phyloP scores from a whole-genome alignment of 768 basidiomycete genomes.

The Leccinum subgranulosum region DNA sequence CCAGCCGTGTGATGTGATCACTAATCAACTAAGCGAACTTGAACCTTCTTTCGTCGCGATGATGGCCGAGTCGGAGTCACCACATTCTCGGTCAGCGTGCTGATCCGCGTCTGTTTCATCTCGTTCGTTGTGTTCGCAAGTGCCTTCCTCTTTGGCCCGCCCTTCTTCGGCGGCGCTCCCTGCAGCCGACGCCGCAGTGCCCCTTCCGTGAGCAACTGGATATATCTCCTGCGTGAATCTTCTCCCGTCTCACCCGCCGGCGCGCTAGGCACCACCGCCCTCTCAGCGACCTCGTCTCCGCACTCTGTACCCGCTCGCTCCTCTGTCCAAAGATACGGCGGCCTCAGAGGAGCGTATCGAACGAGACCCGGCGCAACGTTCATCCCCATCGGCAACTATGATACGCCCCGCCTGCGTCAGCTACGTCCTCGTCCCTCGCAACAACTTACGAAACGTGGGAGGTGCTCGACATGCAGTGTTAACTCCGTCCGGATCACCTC shows the following conservation, averaged over 20 bases:
- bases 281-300: not conserved
- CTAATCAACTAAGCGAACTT: not conserved
- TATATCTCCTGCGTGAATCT: not conserved
- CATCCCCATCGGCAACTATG: not conserved
- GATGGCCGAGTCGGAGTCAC: not conserved
- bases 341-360: not conserved
- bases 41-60: not conserved
- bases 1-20: not conserved
- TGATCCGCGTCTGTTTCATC: not conserved
- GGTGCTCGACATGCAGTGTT: not conserved
- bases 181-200: not conserved
- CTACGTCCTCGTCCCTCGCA: not conserved
- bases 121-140: not conserved
- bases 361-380: not conserved
- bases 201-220: not conserved
- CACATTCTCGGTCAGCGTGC: not conserved
- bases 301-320: not conserved
- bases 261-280: not conserved
- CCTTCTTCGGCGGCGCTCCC: not conserved
- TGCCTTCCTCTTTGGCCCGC: not conserved
- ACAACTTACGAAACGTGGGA: not conserved
- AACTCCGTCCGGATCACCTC: constrained; percentile 21
- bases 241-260: not conserved
- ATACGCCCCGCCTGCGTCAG: not conserved
- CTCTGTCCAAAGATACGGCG: not conserved